A percentile compares a stretch with the other conserved stretches of the same genome.
phyloP scores from a whole-genome alignment of 208 protist species.

The Trypanosomatidae sp. region DNA sequence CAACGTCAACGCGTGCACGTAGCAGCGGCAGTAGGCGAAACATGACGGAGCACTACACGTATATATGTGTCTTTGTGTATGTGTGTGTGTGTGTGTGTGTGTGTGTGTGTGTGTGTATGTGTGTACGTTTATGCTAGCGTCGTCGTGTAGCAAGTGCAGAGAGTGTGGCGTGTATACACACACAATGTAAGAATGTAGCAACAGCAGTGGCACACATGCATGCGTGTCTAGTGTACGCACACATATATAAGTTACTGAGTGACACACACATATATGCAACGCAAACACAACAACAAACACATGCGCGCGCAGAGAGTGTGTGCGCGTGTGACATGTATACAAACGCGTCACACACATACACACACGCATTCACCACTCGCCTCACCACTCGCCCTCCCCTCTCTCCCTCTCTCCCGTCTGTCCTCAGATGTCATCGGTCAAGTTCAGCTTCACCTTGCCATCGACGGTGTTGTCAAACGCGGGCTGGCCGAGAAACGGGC shows the following conservation, averaged over 20 bases:
- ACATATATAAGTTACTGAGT: too few species aligned
- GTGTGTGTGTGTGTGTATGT: too few species aligned
- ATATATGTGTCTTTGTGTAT: too few species aligned
- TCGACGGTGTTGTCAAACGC: conserved; percentile 72
- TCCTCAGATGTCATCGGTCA: conserved; percentile 61
- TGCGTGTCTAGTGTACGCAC: too few species aligned
- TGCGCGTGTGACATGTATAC: not conserved
- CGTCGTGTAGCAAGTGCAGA: not conserved
- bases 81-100: too few species aligned
- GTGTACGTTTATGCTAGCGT: not conserved
- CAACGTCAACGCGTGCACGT: conserved; percentile 33
- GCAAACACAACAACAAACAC: too few species aligned
- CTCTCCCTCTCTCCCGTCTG: not conserved
- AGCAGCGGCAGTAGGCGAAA: too few species aligned
- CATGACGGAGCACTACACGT: too few species aligned
- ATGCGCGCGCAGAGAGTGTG: not conserved
- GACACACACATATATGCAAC: too few species aligned
- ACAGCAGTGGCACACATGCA: too few species aligned
- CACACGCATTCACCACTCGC: not conserved
- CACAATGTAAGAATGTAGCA: too few species aligned
- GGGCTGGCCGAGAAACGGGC: conserved; percentile 76
- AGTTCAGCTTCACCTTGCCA: conserved; percentile 79
- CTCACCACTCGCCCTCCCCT: not conserved
- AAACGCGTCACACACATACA: not conserved
- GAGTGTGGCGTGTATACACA: too few species aligned